Evolutionary conservation across 2,329 filamentous ascomycete species (phyloP).

Genomic region (Diaporthe citri): DNA sequence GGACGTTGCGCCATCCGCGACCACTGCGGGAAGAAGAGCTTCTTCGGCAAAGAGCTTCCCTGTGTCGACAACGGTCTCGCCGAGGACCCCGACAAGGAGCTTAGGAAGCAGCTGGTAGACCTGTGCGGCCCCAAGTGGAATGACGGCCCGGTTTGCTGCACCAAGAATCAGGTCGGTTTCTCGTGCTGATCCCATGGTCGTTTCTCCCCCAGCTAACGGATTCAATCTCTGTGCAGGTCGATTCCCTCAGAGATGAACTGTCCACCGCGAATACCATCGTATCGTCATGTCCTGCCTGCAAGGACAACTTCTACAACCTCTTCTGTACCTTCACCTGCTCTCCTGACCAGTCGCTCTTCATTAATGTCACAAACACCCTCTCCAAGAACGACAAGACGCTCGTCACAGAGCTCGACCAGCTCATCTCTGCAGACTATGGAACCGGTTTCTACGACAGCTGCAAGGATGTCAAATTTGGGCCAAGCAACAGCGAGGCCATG

Average conservation of each 20-base stretch:
- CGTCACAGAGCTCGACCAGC: conserved; percentile 92
- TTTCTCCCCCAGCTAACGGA: background rate
- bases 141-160: conserved; percentile 87
- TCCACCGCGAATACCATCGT: conserved; percentile 90
- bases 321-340: conserved; percentile 99
- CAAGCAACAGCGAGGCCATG: conserved; percentile 93
- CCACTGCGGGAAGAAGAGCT: conserved; percentile 89
- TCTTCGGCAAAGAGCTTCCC: conserved; percentile 90
- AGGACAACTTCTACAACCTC: conserved; percentile 97
- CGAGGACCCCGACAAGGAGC: conserved; percentile 76
- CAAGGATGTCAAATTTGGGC: conserved; percentile 98
- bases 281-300: conserved; percentile 94
- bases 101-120: conserved; percentile 82
- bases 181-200: background rate
- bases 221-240: conserved; percentile 65
- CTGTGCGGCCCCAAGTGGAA: conserved; percentile 92
- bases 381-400: conserved; percentile 70
- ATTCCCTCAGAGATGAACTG: conserved; percentile 84
- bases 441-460: conserved; percentile 95
- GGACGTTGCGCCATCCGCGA: conserved; percentile 92
- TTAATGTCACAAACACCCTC: conserved; percentile 87
- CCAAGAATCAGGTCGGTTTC: conserved; percentile 76
- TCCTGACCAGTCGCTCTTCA: conserved; percentile 92
- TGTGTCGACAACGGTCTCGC: conserved; percentile 93
- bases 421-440: conserved; percentile 87